Conservation (phyloP, 192 early-diverging fungal genomes). For the Podochytrium sp. region DNA sequence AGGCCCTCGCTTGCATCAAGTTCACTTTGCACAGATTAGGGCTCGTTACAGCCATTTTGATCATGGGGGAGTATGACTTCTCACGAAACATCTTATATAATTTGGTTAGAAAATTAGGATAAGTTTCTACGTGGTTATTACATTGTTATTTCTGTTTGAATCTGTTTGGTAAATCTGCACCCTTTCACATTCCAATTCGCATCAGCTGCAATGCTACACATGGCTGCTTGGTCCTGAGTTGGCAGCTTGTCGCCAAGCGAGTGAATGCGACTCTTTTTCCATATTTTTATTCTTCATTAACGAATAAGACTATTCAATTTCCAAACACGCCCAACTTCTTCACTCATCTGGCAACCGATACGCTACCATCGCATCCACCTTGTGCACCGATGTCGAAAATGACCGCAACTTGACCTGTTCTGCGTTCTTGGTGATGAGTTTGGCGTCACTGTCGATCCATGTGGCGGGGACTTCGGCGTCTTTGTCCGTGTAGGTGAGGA, state of each 20-base stretch:
- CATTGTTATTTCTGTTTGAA: no score
- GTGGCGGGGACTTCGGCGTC: slow-evolving; percentile 83
- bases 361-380: slow-evolving; percentile 83
- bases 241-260: no score
- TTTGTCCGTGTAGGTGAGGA: slow-evolving; percentile 85
- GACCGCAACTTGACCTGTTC: slow-evolving; percentile 84
- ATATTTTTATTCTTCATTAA: background rate
- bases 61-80: background rate
- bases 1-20: background rate
- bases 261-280: background rate
- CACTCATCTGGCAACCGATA: slow-evolving; percentile 64
- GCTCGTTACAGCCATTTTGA: background rate
- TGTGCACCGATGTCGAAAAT: slow-evolving; percentile 83
- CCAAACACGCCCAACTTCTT: no score
- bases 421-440: slow-evolving; percentile 76
- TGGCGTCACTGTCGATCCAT: slow-evolving; percentile 84
- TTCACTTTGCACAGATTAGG: background rate
- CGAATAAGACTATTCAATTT: background rate
- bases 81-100: background rate
- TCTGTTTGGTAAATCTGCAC: no score
- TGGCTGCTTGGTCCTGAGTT: no score
- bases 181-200: no score
- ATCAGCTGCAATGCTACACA: no score
- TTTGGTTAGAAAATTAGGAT: no score
- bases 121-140: no score